Evolutionary conservation across 225 moss, liverwort and hornwort genomes (phyloP), one percentile per base, ranked within the genome.

Genomic region (Sphagnum contortum): DNA sequence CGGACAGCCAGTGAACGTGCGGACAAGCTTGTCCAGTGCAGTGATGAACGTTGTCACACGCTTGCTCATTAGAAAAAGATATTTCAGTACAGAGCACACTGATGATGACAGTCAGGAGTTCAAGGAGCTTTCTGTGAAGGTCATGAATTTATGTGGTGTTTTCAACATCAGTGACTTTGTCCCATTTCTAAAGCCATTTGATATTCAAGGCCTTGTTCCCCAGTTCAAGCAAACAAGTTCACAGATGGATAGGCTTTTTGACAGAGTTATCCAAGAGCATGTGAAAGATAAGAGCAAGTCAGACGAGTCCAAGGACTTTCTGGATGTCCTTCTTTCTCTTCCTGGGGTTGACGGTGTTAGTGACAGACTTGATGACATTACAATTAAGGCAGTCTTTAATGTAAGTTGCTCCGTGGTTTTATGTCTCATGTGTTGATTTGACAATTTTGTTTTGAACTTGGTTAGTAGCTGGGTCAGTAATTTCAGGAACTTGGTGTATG

Each of bases 131-230:
- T 8, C 71, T 0, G 49, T 46, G 52, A 74, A 70, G 45, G 12
- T 57, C 5, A 66, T 69, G 65, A 63, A 49, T 45, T 65, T 86
- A 5, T 8, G 69, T 5, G 85, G 81, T 2, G 69, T 53, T 13
- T 70, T 86, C 63, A 86, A 86, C 63, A 44, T 86, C 5, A 64
- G 79, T 48, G 85, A 86, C 64, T 81, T n/a, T 48, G 71, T 86
- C 4, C 85, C 81, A 13, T 76, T 48, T 47, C 72, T 85, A 11
- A 75, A 78, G 68, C 62, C 56, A 45, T 78, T 81, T 51, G 83
- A 83, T 57, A 4, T 79, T 45, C 71, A 74, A 68, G 74, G 80
- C n/a, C 70, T 65, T 61, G 65, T 65, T 55, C 72, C 71, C 57
- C 48, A 62, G 50, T 64, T 74, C 69, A 61, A 14, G 59, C 48